Percentiles rank a stretch among this genome's conserved stretches.
Conservation (phyloP, 164 flowering plant species). For the Hamamelis virginiana region DNA sequence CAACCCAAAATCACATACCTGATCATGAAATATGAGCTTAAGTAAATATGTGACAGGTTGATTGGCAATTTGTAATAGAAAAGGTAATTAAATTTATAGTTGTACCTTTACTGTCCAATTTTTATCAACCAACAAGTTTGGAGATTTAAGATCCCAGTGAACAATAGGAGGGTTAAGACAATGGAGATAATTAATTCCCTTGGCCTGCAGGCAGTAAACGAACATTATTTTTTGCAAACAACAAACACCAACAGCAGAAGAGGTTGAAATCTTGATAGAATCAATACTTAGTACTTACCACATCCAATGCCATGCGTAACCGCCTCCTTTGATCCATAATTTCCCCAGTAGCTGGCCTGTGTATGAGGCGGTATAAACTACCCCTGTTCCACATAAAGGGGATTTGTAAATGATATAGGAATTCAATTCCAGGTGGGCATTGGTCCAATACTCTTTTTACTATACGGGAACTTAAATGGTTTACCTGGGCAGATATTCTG, state of each 20-base stretch:
- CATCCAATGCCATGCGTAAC: constrained; percentile 92
- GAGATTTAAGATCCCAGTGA: constrained; percentile 97
- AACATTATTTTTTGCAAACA: constrained; percentile 3
- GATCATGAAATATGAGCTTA: constrained; percentile 13
- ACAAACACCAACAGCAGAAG: neutral
- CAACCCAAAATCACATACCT: constrained; percentile 98
- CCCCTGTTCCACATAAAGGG: constrained; percentile 58
- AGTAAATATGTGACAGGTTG: neutral
- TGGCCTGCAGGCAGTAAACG: constrained; percentile 59
- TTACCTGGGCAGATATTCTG: constrained; percentile 92
- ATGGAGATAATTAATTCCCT: constrained; percentile 94
- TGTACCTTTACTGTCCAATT: constrained; percentile 94
- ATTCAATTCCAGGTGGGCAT: neutral
- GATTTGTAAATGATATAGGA: neutral
- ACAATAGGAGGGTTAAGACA: constrained; percentile 80
- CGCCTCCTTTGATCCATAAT: constrained; percentile 74
- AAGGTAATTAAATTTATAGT: neutral
- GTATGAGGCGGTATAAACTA: constrained; percentile 81
- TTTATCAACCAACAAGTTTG: constrained; percentile 91
- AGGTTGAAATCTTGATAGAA: neutral
- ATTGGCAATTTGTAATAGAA: neutral
- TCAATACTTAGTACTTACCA: too few relatives aligned
- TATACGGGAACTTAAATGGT: neutral
- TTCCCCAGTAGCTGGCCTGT: constrained; percentile 78
- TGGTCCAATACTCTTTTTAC: neutral